phyloP scores from a whole-genome alignment of 1,284 basidiomycete species.

The Moesziomyces antarcticus region DNA sequence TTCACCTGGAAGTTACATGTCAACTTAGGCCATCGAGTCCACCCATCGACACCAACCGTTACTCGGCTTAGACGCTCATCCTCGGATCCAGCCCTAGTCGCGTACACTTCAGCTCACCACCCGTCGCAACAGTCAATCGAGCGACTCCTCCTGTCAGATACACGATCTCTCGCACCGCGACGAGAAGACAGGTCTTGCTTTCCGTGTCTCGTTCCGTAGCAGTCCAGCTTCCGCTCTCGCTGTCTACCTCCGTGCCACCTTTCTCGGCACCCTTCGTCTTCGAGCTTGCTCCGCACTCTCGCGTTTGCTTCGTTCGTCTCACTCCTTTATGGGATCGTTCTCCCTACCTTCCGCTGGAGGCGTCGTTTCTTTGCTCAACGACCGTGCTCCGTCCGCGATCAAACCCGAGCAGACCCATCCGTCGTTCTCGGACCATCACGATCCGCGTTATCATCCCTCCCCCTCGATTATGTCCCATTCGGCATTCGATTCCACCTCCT shows the following conservation, averaged over 20 bases:
- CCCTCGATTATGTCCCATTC: constrained; percentile 37
- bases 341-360: constrained; percentile 51
- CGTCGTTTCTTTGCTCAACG: constrained; percentile 56
- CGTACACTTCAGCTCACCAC: too few species aligned
- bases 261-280: constrained; percentile 15
- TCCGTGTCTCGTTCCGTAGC: too few species aligned
- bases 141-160: constrained; percentile 32
- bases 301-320: constrained; percentile 1
- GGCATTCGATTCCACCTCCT: constrained; percentile 38
- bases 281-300: background rate
- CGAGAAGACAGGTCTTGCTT: constrained; percentile 27
- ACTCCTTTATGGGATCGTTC: constrained; percentile 46
- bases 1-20: too few species aligned
- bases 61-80: too few species aligned
- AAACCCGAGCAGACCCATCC: constrained; percentile 22
- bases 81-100: too few species aligned
- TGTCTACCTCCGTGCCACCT: background rate
- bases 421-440: constrained; percentile 27
- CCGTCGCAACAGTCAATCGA: constrained; percentile 3
- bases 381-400: constrained; percentile 41
- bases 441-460: constrained; percentile 16
- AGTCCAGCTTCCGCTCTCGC: too few species aligned
- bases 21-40: too few species aligned
- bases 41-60: too few species aligned
- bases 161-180: constrained; percentile 27